Evolutionary conservation across 306 rosid genomes (phyloP), one percentile per base, ranked within the genome.

Genomic region (Cucurbita ficifolia): DNA sequence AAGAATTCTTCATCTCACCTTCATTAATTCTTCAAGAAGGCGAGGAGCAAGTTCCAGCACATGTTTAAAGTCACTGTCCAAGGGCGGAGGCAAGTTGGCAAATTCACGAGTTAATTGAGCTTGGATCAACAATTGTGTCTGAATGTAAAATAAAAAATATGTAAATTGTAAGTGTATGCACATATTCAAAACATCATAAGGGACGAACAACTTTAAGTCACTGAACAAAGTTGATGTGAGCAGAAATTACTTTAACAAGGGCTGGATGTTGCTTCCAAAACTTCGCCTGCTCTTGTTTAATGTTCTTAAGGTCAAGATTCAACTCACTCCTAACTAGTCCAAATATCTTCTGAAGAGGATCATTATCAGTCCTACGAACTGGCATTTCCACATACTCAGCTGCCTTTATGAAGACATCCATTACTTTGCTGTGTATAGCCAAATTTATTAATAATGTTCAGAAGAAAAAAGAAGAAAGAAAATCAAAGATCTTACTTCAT

Each of bases 181-280:
- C n/a, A 80, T n/a, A 78, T 43, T 17, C 73, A 33, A 69, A 69
- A 46, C 51, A 77, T 75, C 58, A 72, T 75, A 63, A 73, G 57
- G 76, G 40, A 19, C 8, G 9, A 51, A 50, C 7, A 54, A 35
- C 45, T 64, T 18, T 58, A 11, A 67, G 57, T 18, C 35, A 63
- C 46, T 67, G 35, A 62, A 74, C 76, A 22, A 60, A 60, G 36
- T 64, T 52, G 40, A 58, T 57, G 10, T 43, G 19, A 56, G 70
- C 24, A 80, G 57, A 22, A 80, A 48, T 62, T 86, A 95, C 99
- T 95, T 95, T 95, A 80, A 91, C 97, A 67, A 91, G 85, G 53
- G 96, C 88, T 72, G 99, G 99, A 87, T 89, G 97, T 83, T 95
- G 97, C 86, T 91, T 91, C 99, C 96, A 89, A 88, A 95, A 95